These are phyloP conservation scores for Geranomyces variabilis DNA, from an alignment of 192 early-diverging fungal species.

Conservation along the genomic window DNA sequence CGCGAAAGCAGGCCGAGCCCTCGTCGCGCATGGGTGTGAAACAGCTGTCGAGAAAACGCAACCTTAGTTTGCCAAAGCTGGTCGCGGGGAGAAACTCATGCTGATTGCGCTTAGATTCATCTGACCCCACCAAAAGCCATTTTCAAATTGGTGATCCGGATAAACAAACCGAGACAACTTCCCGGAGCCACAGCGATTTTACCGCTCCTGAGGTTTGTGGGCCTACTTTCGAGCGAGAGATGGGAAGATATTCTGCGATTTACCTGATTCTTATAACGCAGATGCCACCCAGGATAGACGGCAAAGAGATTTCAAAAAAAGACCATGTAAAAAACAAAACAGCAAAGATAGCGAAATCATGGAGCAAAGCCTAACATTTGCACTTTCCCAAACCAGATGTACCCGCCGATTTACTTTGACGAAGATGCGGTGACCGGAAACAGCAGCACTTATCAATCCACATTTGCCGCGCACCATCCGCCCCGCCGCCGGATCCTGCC, in stretches of 20 bases:
- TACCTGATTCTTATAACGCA: no score
- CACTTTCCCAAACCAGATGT: background rate
- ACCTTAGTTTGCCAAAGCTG: no score
- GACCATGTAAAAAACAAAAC: background rate
- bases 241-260: no score
- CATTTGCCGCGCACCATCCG: background rate
- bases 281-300: background rate
- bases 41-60: no score
- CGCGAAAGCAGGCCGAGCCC: background rate
- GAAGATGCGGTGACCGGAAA: background rate
- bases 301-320: background rate
- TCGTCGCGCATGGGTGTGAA: background rate
- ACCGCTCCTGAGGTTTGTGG: background rate
- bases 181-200: background rate
- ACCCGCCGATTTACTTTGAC: slow-evolving; percentile 9
- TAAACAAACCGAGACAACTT: background rate
- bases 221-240: background rate
- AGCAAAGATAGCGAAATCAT: background rate
- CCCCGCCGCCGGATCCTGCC: background rate
- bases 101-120: background rate
- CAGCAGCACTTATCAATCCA: slow-evolving; percentile 3
- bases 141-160: background rate
- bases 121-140: slow-evolving; percentile 1
- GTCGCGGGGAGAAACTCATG: background rate
- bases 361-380: background rate